Conservation (phyloP, 2,329 filamentous ascomycete species). For the Cladophialophora exuberans region DNA sequence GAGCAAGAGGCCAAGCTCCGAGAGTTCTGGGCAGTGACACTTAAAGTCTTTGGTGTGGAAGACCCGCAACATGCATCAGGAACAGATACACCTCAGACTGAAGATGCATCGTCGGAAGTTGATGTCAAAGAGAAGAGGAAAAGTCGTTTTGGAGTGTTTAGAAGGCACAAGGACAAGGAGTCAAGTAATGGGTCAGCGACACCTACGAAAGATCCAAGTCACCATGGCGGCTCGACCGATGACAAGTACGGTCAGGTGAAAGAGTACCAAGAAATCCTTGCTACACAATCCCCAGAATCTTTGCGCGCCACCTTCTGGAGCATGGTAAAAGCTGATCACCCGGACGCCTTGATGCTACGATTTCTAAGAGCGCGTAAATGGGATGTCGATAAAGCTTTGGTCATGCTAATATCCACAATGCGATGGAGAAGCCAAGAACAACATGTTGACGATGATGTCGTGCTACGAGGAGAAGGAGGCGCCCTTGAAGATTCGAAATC, state of each 20-base stretch:
- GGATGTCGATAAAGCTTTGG: constrained; percentile 88
- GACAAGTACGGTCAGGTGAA: constrained; percentile 94
- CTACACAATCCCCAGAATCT: constrained; percentile 74
- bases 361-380: constrained; percentile 91
- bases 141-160: constrained; percentile 72
- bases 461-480: constrained; percentile 72
- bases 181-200: constrained; percentile 43
- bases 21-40: constrained; percentile 78
- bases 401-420: constrained; percentile 95
- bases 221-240: constrained; percentile 60
- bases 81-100: constrained; percentile 31
- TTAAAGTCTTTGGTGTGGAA: constrained; percentile 73
- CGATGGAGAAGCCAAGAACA: constrained; percentile 84
- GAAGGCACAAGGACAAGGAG: constrained; percentile 50
- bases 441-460: constrained; percentile 87
- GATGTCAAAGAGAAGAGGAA: constrained; percentile 69
- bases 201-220: constrained; percentile 42
- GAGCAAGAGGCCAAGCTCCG: constrained; percentile 88
- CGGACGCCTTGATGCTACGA: constrained; percentile 79
- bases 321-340: constrained; percentile 95
- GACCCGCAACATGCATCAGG: constrained; percentile 21
- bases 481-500: constrained; percentile 65
- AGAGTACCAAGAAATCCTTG: constrained; percentile 80
- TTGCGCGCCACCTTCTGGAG: constrained; percentile 83
- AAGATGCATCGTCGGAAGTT: constrained; percentile 33